Conservation (phyloP, 441 rosid species). For the Bruguiera hainesii region DNA sequence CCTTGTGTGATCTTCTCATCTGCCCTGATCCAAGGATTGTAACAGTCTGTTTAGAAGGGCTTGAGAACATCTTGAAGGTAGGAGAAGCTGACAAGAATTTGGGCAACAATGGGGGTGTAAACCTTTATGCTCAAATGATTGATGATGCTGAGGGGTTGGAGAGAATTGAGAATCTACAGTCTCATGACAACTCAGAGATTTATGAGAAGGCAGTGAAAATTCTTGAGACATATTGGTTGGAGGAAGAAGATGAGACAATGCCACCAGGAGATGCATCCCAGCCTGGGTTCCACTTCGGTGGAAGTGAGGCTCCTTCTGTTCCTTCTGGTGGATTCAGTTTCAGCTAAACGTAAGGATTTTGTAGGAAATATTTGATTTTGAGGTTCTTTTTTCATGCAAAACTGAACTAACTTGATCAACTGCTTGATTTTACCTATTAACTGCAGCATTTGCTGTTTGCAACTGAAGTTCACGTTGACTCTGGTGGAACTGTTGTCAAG, state of each 20-base stretch:
- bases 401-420: not conserved
- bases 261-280: constrained; percentile 59
- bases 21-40: constrained; percentile 90
- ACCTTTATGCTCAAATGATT: constrained; percentile 69
- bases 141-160: constrained; percentile 81
- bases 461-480: constrained; percentile 21
- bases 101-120: constrained; percentile 52
- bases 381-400: not conserved
- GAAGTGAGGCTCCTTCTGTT: constrained; percentile 41
- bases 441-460: constrained; percentile 20
- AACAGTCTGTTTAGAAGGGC: constrained; percentile 80
- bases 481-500: constrained; percentile 24
- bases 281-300: constrained; percentile 61
- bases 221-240: constrained; percentile 83
- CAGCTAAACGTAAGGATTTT: constrained; percentile 36
- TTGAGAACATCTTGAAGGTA: constrained; percentile 85
- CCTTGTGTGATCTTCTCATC: constrained; percentile 79
- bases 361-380: not conserved
- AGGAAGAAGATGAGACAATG: constrained; percentile 70
- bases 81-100: constrained; percentile 72
- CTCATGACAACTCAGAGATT: constrained; percentile 67
- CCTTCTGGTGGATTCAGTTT: constrained; percentile 89
- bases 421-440: not conserved
- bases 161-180: constrained; percentile 75
- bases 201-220: constrained; percentile 79